Base-by-base conservation (phyloP, 2,329 filamentous ascomycete species). In the Hyphodiscus sp. region DNA sequence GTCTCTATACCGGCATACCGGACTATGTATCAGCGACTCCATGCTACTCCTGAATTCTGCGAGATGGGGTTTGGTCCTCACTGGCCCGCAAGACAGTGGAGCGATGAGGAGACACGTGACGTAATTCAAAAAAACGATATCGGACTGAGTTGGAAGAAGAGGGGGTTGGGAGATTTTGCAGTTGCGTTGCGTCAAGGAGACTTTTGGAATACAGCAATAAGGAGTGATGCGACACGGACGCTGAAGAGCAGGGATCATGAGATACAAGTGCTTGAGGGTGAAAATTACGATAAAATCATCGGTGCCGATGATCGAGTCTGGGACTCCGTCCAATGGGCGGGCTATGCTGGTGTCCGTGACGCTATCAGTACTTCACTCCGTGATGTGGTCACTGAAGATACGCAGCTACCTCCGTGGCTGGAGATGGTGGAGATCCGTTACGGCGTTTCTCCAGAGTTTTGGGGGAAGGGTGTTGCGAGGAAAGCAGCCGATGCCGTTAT, bases 381-480 rank as follows among this genome's bases (percentile, higher is more conserved):
- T 18, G 42, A 44, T 10, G 9, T 10, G 42, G 42, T 18, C 10
- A 8, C 42, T 44, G 42, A n/a, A 20, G 42, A 44, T n/a, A 1
- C 16, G 13, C 10, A 18, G n/a, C 16, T 44, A n/a, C 42, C 42
- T 8, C n/a, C 16, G 4, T 56, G 47, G 47, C 26, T 47, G 9
- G 58, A 67, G 46, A 67, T 66, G 63, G 54, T 66, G 8, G 64
- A 67, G 51, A 11, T 67, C 3, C 54, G 64, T 2, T 67, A 65
- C 47, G 64, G 63, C 2, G 44, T 66, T 6, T 54, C 61, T 6
- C 58, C 59, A 1, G 38, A 54, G 20, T 53, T 52, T 29, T 66
- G 64, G 63, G 64, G 63, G 0, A 45, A 47, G n/a, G 62, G 64
- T 11, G 47, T 66, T 20, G 63, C 59, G 7, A 60, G 57, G 41